Conservation (phyloP, 495 filamentous ascomycete species). For the Daldinia childiae region DNA sequence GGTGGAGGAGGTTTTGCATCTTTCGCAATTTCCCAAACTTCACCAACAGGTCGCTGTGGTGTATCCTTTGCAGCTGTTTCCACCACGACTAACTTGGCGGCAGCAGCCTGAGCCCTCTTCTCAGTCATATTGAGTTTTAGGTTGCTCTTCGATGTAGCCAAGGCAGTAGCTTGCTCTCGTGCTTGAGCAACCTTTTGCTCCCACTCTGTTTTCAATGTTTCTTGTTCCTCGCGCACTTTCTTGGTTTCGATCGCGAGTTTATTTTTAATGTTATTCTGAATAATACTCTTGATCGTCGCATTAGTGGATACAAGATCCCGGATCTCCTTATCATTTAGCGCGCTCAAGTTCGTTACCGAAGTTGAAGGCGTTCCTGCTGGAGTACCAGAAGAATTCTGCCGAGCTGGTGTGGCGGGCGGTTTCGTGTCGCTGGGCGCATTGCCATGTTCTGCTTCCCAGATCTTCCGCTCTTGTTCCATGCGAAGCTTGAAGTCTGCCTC, state of each 20-base stretch:
- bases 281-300: constrained; percentile 68
- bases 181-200: constrained; percentile 61
- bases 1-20: constrained; percentile 68
- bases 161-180: constrained; percentile 61
- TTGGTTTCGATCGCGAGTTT: constrained; percentile 67
- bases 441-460: constrained; percentile 60
- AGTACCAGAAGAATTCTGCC: constrained; percentile 38
- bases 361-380: constrained; percentile 47
- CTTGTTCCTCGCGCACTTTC: constrained; percentile 63
- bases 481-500: constrained; percentile 71
- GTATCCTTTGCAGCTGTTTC: constrained; percentile 83
- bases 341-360: constrained; percentile 49
- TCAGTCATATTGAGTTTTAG: constrained; percentile 84
- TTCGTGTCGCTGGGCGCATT: constrained; percentile 41
- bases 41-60: constrained; percentile 78
- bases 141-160: constrained; percentile 70
- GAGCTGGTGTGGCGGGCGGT: constrained; percentile 47
- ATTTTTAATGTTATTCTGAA: constrained; percentile 72
- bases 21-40: constrained; percentile 86
- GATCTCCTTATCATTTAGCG: constrained; percentile 68
- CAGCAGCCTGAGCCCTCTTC: constrained; percentile 67
- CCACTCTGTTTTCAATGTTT: constrained; percentile 56
- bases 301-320: constrained; percentile 72
- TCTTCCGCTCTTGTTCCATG: constrained; percentile 70
- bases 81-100: constrained; percentile 79